These are phyloP conservation scores for Dichotomocladium elegans DNA, from an alignment of 371 early-diverging fungal genomes.

Conservation along the genomic window DNA sequence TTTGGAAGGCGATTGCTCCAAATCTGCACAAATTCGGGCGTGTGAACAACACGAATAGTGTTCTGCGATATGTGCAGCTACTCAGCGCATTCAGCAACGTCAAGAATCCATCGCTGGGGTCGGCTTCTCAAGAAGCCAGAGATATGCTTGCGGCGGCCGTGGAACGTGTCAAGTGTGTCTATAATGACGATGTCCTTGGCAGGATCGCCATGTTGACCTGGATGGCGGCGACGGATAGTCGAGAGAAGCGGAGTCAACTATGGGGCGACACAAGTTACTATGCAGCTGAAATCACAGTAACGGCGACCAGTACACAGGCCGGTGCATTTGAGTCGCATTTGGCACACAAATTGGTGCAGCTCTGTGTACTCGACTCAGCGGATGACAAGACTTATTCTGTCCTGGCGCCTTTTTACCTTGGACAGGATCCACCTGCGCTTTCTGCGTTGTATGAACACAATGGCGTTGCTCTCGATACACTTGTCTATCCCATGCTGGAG, in stretches of 20 bases:
- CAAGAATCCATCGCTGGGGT: background rate
- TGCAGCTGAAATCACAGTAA: constrained; percentile 14
- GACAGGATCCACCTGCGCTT: background rate
- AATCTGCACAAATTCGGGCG: background rate
- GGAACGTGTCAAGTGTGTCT: constrained; percentile 7
- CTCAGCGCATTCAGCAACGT: constrained; percentile 6
- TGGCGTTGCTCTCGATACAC: constrained; percentile 18
- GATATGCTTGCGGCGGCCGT: constrained; percentile 2
- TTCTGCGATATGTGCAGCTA: constrained; percentile 9
- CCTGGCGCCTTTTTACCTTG: constrained; percentile 26
- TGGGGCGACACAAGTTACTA: constrained; percentile 14
- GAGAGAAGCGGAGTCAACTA: constrained; percentile 2
- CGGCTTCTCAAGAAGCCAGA: constrained; percentile 4
- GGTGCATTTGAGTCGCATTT: constrained; percentile 31
- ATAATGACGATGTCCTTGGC: constrained; percentile 16
- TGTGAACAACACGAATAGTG: background rate
- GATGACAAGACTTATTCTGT: constrained; percentile 1
- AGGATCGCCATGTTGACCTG: constrained; percentile 30
- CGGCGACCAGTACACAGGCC: constrained; percentile 15
- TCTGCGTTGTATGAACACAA: constrained; percentile 33
- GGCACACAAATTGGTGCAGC: constrained; percentile 29
- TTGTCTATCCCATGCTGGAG: constrained; percentile 18
- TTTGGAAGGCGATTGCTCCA: constrained; percentile 1
- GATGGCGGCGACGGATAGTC: constrained; percentile 11
- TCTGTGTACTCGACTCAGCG: constrained; percentile 21